Evolutionary conservation across 495 filamentous ascomycete genomes (phyloP), one percentile per base, ranked within the genome.

Genomic region (Lasiosphaeris hirsuta): DNA sequence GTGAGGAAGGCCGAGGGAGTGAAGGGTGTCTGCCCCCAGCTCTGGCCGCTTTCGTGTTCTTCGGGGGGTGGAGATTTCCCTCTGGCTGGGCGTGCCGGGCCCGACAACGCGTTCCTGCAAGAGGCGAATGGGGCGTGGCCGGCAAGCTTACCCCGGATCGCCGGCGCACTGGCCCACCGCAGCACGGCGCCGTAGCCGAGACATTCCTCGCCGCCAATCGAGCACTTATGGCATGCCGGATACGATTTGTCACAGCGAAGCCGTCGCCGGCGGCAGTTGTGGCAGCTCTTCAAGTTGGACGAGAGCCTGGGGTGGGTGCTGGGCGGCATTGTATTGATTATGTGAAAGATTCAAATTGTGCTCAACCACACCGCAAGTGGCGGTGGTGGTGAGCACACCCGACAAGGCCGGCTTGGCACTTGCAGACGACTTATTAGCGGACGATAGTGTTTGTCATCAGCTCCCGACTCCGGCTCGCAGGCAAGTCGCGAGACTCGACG

Each of bases 231-330:
- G 53, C 82, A 84, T 50, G 67, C 60, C 0, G 81, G 74, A 0
- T 72, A 62, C 1, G 78, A 79, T 35, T 72, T 72, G 56, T 84
- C 82, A 60, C 82, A 84, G 46, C 80, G 77, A 9, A 79, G 72
- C 17, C 78, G 76, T 54, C 78, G 76, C 1, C 70, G 73, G 4
- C 80, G 81, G 58, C 82, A 69, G 59, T 70, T 70, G 61, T 69
- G 54, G 60, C 68, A 70, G 14, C 49, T 41, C 38, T 53, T n/a
- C n/a, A n/a, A n/a, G n/a, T n/a, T 57, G 17, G 58, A 19, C 17
- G 41, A 10, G 33, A 41, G 15, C 39, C 55, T 46, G 8, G 36
- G 58, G 23, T 17, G n/a, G 35, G 49, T 45, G 33, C 41, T n/a
- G 40, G 15, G 19, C 23, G 51, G 23, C 57, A 59, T 54, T 33